Percentiles rank a stretch among this genome's conserved stretches.
Conservation (phyloP, 345 rosid genomes). For the Pelargonium nanum region DNA sequence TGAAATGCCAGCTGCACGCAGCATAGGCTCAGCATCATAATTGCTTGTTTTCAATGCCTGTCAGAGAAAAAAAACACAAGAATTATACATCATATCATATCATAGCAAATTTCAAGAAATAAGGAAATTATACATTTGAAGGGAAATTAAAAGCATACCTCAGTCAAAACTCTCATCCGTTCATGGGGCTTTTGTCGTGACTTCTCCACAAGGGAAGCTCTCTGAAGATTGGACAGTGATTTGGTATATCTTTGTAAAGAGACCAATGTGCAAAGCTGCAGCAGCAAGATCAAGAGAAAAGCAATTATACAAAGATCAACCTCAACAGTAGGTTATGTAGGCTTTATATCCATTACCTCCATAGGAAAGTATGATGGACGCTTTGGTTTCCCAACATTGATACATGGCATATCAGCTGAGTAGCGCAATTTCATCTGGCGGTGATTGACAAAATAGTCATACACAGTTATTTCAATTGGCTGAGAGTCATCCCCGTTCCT, state of each 20-base stretch:
- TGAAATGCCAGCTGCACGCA: conserved; percentile 58
- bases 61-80: conserved; percentile 3
- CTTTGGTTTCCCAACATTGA: conserved; percentile 77
- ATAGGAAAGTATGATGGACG: conserved; percentile 47
- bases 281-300: no score
- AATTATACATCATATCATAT: not conserved
- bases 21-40: conserved; percentile 61
- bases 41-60: conserved; percentile 60
- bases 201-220: conserved; percentile 73
- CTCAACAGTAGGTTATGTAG: not conserved
- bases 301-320: not conserved
- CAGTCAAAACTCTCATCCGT: conserved; percentile 56
- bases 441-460: conserved; percentile 35
- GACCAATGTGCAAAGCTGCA: conserved; percentile 56
- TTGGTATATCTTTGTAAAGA: conserved; percentile 86
- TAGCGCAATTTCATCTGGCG: conserved; percentile 21
- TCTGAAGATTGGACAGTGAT: conserved; percentile 53
- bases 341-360: no score
- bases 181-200: conserved; percentile 93
- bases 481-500: no score
- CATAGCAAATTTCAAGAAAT: conserved; percentile 1
- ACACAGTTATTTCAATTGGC: conserved; percentile 25
- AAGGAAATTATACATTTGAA: not conserved
- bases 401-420: conserved; percentile 48
- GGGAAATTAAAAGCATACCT: conserved; percentile 29